phyloP scores from a whole-genome alignment of 2,329 filamentous ascomycete species.

The Phyllosticta citrichinensis region DNA sequence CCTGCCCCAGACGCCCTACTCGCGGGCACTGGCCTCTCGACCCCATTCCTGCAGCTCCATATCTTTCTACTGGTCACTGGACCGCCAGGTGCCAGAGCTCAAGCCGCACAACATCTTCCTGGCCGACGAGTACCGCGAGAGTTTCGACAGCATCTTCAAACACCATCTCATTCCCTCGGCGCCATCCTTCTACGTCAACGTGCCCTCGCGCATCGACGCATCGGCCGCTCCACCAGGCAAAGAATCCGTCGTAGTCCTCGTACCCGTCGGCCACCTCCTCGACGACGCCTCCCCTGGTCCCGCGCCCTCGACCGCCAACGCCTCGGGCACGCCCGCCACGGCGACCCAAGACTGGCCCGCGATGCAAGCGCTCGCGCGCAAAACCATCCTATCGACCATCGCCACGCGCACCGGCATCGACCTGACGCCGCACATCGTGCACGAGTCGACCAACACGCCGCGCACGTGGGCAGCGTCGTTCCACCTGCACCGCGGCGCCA shows the following conservation, averaged over 20 bases:
- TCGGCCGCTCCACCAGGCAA: constrained; percentile 55
- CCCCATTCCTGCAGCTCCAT: constrained; percentile 61
- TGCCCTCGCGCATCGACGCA: constrained; percentile 59
- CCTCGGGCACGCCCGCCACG: constrained; percentile 28
- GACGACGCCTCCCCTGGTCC: constrained; percentile 14
- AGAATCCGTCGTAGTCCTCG: constrained; percentile 59
- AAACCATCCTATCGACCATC: constrained; percentile 52
- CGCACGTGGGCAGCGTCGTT: constrained; percentile 55
- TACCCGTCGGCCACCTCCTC: constrained; percentile 60
- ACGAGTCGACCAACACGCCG: constrained; percentile 59
- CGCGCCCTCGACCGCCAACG: constrained; percentile 29
- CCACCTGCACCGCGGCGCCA: constrained; percentile 66
- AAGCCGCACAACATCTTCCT: constrained; percentile 69
- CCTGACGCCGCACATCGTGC: constrained; percentile 40
- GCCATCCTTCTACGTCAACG: constrained; percentile 69
- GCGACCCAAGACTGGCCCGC: constrained; percentile 48
- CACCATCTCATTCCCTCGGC: constrained; percentile 55
- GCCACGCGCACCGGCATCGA: constrained; percentile 48
- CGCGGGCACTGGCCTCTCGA: constrained; percentile 35
- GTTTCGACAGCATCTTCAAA: constrained; percentile 69
- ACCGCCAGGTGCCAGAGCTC: constrained; percentile 51
- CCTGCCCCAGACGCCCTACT: constrained; percentile 43
- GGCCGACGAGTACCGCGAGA: constrained; percentile 59
- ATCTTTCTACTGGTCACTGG: constrained; percentile 66
- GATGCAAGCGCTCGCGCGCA: constrained; percentile 50